Conservation (phyloP, 23 red algal species). For the Gracilaria vermiculophylla region DNA sequence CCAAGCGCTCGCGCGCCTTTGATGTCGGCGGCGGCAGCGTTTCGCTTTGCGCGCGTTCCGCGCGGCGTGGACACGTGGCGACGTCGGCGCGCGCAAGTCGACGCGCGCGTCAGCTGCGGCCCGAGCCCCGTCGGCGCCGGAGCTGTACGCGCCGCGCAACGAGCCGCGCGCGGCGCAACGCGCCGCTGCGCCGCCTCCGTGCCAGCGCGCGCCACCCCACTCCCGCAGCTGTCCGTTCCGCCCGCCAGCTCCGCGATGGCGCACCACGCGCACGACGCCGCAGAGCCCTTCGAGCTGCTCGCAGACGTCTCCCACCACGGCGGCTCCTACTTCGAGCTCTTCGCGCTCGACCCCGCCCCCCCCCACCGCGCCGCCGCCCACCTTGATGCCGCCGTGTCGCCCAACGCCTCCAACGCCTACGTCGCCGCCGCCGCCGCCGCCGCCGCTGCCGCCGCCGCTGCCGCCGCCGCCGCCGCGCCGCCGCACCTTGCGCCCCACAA, state of each 20-base stretch:
- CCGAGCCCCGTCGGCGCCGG: too few relatives aligned
- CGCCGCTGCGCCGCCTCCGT: neutral
- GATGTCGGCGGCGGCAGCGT: too few relatives aligned
- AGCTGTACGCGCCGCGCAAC: neutral
- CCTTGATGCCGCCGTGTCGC: neutral
- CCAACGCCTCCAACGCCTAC: too few relatives aligned
- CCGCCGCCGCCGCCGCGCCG: neutral
- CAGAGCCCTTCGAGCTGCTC: slow-evolving; percentile 16
- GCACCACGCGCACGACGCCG: slow-evolving; percentile 12
- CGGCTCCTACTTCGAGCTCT: slow-evolving; percentile 48
- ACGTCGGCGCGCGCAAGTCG: too few relatives aligned
- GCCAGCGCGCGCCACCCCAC: neutral
- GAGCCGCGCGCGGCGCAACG: neutral
- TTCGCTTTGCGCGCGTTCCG: neutral
- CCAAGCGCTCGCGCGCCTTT: too few relatives aligned
- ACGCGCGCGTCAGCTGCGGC: too few relatives aligned
- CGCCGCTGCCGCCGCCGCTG: neutral
- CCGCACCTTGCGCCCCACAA: neutral
- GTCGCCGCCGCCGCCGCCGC: neutral
- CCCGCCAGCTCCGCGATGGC: neutral
- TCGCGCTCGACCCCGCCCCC: neutral
- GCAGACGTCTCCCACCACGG: slow-evolving; percentile 60
- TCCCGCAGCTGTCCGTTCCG: neutral
- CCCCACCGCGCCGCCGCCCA: neutral
- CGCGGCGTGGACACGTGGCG: neutral